These are phyloP conservation scores for Viola pubescens DNA, from an alignment of 441 rosid genomes.

Conservation along the genomic window DNA sequence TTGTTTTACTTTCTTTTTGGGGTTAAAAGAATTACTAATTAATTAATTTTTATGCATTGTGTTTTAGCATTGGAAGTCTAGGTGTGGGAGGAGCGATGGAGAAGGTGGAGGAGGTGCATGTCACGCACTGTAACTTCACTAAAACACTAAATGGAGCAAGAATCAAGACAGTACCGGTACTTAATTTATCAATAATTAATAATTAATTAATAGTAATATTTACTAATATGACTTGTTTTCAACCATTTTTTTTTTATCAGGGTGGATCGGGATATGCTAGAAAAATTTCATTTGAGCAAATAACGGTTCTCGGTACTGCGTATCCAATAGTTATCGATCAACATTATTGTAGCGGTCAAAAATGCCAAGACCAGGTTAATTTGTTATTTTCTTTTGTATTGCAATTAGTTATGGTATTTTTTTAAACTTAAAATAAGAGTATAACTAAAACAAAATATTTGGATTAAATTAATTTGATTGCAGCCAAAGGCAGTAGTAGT, in stretches of 20 bases:
- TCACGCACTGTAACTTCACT: conserved; percentile 21
- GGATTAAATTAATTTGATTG: background rate
- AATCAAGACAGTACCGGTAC: conserved; percentile 40
- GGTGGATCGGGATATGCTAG: conserved; percentile 30
- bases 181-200: background rate
- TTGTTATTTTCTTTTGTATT: background rate
- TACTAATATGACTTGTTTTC: background rate
- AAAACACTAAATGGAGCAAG: conserved; percentile 31
- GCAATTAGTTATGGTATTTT: background rate
- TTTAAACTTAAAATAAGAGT: too few species aligned
- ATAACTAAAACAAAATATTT: background rate
- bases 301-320: conserved; percentile 11
- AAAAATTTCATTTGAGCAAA: conserved; percentile 21
- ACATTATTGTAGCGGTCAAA: conserved; percentile 12
- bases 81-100: conserved; percentile 11
- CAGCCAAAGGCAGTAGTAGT: conserved; percentile 19
- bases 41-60: too few species aligned
- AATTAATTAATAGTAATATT: background rate
- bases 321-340: conserved; percentile 37
- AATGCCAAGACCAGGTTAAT: conserved; percentile 5
- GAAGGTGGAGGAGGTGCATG: conserved; percentile 23
- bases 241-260: conserved; percentile 8
- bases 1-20: background rate
- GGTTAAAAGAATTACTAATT: too few species aligned
- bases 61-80: conserved; percentile 34